phyloP scores from a whole-genome alignment of 352 stramenopile genomes.

The Hyaloperonospora brassicae region DNA sequence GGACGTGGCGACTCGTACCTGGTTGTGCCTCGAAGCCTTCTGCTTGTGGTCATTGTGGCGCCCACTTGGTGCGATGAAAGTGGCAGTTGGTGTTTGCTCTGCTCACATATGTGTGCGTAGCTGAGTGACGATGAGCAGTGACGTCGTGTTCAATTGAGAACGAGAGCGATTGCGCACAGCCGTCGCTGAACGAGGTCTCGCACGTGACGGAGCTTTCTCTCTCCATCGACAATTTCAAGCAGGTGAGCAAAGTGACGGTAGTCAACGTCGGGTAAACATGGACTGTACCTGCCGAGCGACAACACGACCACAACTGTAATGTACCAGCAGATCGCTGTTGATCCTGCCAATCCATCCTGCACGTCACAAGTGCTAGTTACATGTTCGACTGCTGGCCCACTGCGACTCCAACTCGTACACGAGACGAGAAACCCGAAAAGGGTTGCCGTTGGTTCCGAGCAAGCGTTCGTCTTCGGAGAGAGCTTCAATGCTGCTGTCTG shows the following conservation, averaged over 20 bases:
- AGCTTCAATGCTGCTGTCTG: slow-evolving; percentile 23
- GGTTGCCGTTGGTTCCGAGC: slow-evolving; percentile 23
- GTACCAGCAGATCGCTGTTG: slow-evolving; percentile 7
- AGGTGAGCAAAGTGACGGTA: too few relatives aligned
- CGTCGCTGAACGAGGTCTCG: too few relatives aligned
- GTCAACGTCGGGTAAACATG: too few relatives aligned
- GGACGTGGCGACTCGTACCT: slow-evolving; percentile 39
- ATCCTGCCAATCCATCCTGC: slow-evolving; percentile 5
- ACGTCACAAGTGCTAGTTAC: slow-evolving; percentile 3
- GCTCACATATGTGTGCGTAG: neutral
- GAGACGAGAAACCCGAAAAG: slow-evolving; percentile 27
- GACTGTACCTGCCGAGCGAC: too few relatives aligned
- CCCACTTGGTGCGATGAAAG: slow-evolving; percentile 41
- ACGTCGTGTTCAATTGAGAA: too few relatives aligned
- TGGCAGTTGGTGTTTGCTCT: slow-evolving; percentile 28
- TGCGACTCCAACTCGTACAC: slow-evolving; percentile 25
- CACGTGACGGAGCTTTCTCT: too few relatives aligned
- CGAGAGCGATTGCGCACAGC: too few relatives aligned
- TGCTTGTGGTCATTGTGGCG: slow-evolving; percentile 45
- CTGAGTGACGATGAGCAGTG: too few relatives aligned
- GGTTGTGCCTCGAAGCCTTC: slow-evolving; percentile 56
- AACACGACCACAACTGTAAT: slow-evolving; percentile 14
- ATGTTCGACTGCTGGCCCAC: slow-evolving; percentile 4
- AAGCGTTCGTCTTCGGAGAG: slow-evolving; percentile 27
- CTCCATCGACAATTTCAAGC: too few relatives aligned